A percentile compares a stretch with the other conserved stretches of the same genome.
Conservation (phyloP, 129 eudicot genomes). For the Scalesia atractyloides region DNA sequence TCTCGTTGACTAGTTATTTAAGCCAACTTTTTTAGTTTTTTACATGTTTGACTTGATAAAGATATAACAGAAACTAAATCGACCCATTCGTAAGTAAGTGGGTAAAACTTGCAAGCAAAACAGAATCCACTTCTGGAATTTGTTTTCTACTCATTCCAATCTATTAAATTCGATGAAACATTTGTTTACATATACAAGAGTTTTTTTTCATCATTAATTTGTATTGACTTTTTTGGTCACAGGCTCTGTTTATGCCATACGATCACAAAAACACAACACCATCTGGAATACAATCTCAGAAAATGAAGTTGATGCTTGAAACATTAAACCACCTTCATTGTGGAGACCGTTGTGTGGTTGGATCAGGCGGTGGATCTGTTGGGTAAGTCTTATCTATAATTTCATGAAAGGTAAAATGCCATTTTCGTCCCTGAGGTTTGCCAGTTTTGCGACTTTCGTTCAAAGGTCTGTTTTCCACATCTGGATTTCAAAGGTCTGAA, state of each 20-base stretch:
- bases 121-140: neutral
- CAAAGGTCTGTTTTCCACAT: no score
- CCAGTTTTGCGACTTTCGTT: no score
- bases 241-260: slow-evolving; percentile 98
- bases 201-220: slow-evolving; percentile 4
- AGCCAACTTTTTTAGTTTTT: neutral
- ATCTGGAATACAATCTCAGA: slow-evolving; percentile 57
- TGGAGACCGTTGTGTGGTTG: slow-evolving; percentile 76
- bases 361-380: slow-evolving; percentile 98
- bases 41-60: neutral
- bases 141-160: neutral
- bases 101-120: neutral
- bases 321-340: slow-evolving; percentile 78
- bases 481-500: no score
- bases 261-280: slow-evolving; percentile 97
- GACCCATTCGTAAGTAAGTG: neutral
- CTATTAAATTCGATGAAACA: neutral
- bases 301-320: slow-evolving; percentile 79
- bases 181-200: slow-evolving; percentile 4
- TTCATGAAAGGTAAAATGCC: neutral
- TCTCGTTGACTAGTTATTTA: neutral
- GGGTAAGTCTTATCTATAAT: slow-evolving; percentile 57
- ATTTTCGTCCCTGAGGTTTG: no score
- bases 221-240: neutral
- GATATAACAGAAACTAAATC: neutral